Base-by-base conservation (phyloP, 169 alveolate species). In the Plasmodium berghei region DNA sequence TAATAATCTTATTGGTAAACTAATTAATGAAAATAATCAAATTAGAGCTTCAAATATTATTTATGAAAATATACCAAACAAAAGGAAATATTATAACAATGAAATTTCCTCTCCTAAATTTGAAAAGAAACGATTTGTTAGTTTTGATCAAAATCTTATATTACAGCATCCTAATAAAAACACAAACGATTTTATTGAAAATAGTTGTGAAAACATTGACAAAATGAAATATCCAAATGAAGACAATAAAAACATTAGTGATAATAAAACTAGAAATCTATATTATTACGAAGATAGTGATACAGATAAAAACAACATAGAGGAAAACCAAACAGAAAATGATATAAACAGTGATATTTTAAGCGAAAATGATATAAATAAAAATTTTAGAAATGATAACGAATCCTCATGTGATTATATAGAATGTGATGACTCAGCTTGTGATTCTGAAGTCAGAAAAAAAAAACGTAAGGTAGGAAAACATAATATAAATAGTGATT, bases 221-320 rank as follows among this genome's bases (percentile, higher is more conserved):
- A 20, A 71, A 45, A 16, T 9, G 40, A 61, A 40, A 14, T 10
- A 83, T n/a, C 10, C 45, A 24, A 28, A 66, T 5, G 70, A 64
- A 16, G 24, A 56, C 24, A 58, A 22, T n/a, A 74, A 42, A 70
- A 56, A 86, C n/a, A 42, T 54, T 46, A 54, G 52, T 18, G 48
- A 59, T 26, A 67, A 66, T 3, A 66, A 45, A 9, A 20, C 28
- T 28, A 16, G 2, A 40, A 34, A 40, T 5, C 9, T n/a, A 52
- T 52, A 52, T 52, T 9, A 66, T 34, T 24, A 61, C 26, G 26
- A 61, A 20, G 6, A 22, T 61, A 73, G 48, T 20, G 54, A 48
- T 22, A 22, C 26, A 45, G 59, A 48, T 14, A 66, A 58, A 26
- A 22, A 63, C 14, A 28, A 9, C n/a, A 71, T 5, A 20, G 48